Evolutionary conservation across 768 basidiomycete genomes (phyloP).

Genomic region (Phallus indusiatus): DNA sequence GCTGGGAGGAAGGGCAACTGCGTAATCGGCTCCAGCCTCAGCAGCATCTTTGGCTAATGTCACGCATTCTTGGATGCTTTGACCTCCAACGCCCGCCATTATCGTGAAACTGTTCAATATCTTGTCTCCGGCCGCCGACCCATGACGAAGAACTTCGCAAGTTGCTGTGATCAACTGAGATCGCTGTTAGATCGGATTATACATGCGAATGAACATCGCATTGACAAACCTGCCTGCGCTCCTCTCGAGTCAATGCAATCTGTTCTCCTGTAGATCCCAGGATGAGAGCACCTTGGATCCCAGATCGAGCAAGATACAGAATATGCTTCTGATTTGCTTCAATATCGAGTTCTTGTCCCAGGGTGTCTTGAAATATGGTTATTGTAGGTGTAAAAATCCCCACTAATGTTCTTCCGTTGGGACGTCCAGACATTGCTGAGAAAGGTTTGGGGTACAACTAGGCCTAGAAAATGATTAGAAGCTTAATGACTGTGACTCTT

Average conservation of each 20-base stretch:
- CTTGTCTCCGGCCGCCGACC: conserved; percentile 29
- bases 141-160: conserved; percentile 43
- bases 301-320: conserved; percentile 19
- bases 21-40: conserved; percentile 79
- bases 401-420: background rate
- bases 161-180: conserved; percentile 33
- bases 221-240: conserved; percentile 18
- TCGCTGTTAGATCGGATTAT: conserved; percentile 11
- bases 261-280: conserved; percentile 24
- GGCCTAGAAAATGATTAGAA: background rate
- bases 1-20: conserved; percentile 77
- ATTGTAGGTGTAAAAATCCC: conserved; percentile 20
- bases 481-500: background rate
- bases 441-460: background rate
- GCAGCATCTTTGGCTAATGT: conserved; percentile 70
- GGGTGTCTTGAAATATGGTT: conserved; percentile 22
- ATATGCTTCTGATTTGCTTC: conserved; percentile 24
- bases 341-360: conserved; percentile 24
- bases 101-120: conserved; percentile 53
- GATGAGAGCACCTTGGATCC: conserved; percentile 21
- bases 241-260: conserved; percentile 21
- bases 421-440: background rate
- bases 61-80: conserved; percentile 77
- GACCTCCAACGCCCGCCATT: conserved; percentile 78
- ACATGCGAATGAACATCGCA: background rate